Percentiles rank a stretch among this genome's conserved stretches.
Evolutionary conservation across 2,329 filamentous ascomycete species (phyloP).

Genomic region (Neopestalotiopsis rosae): DNA sequence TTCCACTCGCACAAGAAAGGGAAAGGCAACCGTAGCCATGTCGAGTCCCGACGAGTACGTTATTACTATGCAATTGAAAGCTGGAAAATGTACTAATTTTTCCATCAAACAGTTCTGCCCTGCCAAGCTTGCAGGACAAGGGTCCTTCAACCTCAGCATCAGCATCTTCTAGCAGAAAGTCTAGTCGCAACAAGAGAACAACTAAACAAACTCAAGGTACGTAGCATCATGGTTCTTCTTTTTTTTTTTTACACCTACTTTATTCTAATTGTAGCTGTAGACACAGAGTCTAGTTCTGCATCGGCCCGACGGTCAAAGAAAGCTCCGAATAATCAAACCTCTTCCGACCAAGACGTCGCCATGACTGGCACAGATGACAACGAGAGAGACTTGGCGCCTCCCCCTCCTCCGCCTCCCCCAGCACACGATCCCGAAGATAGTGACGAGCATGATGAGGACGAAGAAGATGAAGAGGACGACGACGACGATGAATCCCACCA

Average conservation of each 20-base stretch:
- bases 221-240: constrained; percentile 12
- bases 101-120: constrained; percentile 61
- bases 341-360: constrained; percentile 65
- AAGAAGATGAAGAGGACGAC: constrained; percentile 54
- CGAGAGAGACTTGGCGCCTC: constrained; percentile 46
- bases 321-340: constrained; percentile 49
- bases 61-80: not conserved
- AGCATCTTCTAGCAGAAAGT: constrained; percentile 73
- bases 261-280: constrained; percentile 30
- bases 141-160: constrained; percentile 56
- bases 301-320: constrained; percentile 59
- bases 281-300: constrained; percentile 40
- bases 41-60: constrained; percentile 71
- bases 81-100: not conserved
- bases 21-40: constrained; percentile 70
- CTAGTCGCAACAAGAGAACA: constrained; percentile 72
- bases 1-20: constrained; percentile 60
- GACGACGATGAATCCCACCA: constrained; percentile 62
- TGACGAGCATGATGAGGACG: constrained; percentile 27
- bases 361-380: constrained; percentile 74
- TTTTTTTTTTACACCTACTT: not conserved
- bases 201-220: constrained; percentile 51
- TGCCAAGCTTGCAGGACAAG: constrained; percentile 65
- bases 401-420: constrained; percentile 49
- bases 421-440: constrained; percentile 43